Evolutionary conservation across 2,329 filamentous ascomycete genomes (phyloP), one percentile per base, ranked within the genome.

Genomic region (Geosmithia flava): DNA sequence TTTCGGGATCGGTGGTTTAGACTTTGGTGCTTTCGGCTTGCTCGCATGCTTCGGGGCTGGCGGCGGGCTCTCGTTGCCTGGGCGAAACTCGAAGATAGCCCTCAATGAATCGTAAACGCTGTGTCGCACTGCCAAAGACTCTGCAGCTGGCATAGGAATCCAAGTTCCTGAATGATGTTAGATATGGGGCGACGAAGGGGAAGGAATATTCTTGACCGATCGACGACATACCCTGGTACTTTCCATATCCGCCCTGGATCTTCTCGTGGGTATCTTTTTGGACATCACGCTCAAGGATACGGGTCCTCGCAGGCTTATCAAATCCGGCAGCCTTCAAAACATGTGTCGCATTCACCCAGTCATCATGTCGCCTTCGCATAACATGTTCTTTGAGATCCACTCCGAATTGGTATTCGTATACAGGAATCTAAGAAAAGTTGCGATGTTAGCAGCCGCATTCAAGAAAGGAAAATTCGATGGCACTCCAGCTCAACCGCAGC

Each of bases 321-420:
- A 95, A 95, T 49, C 91, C 91, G 53, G 93, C 93, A 41, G 94
- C 88, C 62, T 98, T 98, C 45, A 98, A 72, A 51, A 98, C 97
- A 62, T 98, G 93, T 48, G 93, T 98, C n/a, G 93, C 93, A 72
- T 98, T 98, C 69, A 98, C 93, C 89, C 91, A 98, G 67, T 97
- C 82, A 65, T 98, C 93, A 47, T 81, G 78, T 51, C 91, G 82
- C 46, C 93, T 81, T 64, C 93, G 85, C 93, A 98, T 98, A 54
- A 97, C 86, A 86, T 96, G 88, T 58, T 85, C 78, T 61, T 84
- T 82, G 30, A 81, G 62, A 62, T 94, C 88, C 55, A 73, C 75
- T 37, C 83, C 87, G 57, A 95, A 83, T 63, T 94, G 89, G 67
- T 81, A 93, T 62, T 97, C 93, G 63, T 93, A 96, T 11, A 97